Percentiles rank a stretch among this genome's conserved stretches.
These are phyloP conservation scores for Aspergillus oerlinghausenensis DNA, from an alignment of 2,329 filamentous ascomycete species.

Conservation along the genomic window DNA sequence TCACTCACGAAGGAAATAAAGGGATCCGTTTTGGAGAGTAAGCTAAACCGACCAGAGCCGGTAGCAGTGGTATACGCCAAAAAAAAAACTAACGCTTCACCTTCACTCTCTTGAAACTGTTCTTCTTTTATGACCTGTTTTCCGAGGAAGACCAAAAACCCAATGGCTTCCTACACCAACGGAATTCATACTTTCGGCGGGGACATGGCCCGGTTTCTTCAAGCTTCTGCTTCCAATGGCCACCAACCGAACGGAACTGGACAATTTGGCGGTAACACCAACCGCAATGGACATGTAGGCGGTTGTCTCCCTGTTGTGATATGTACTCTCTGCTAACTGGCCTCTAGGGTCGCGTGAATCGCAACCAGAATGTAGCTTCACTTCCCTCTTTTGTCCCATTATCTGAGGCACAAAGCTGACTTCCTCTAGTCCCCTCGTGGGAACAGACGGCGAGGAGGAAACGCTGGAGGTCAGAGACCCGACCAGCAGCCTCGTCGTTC, in stretches of 20 bases:
- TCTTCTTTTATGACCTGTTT: background rate
- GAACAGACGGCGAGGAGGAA: background rate
- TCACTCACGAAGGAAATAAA: constrained; percentile 6
- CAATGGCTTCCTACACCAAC: constrained; percentile 2
- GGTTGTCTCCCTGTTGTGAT: background rate
- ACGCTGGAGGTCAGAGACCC: background rate
- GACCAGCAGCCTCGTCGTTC: background rate
- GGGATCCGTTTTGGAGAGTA: constrained; percentile 6
- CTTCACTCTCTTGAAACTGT: background rate
- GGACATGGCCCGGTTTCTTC: background rate
- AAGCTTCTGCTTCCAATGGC: background rate
- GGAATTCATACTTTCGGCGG: background rate
- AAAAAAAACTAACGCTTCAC: background rate
- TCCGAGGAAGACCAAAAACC: background rate
- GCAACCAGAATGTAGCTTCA: background rate
- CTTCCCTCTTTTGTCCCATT: background rate
- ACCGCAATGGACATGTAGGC: background rate
- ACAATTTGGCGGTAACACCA: background rate
- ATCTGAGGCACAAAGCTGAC: background rate
- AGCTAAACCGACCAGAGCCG: background rate
- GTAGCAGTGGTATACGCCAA: background rate
- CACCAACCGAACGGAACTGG: background rate
- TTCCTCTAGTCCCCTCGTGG: background rate
- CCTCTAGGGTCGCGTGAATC: background rate
- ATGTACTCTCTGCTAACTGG: background rate